phyloP scores from a whole-genome alignment of 2,329 filamentous ascomycete genomes.

The Pseudonectria foliicola region DNA sequence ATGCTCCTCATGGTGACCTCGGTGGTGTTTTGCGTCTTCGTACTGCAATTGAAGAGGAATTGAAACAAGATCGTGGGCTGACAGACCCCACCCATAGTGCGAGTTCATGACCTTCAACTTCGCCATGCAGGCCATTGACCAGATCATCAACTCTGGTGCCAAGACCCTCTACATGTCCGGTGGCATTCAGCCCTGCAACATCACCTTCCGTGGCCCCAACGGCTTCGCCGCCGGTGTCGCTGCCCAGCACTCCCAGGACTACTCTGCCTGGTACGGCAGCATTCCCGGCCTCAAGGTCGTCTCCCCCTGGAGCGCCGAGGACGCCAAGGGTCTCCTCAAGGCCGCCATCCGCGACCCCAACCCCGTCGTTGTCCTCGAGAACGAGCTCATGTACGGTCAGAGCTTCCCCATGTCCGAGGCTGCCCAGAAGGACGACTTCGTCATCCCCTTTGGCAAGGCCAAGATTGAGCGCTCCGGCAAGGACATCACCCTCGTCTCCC shows the following conservation, averaged over 20 bases:
- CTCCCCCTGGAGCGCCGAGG: slow-evolving; percentile 90
- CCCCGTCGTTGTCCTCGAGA: slow-evolving; percentile 86
- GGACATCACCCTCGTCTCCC: slow-evolving; percentile 89
- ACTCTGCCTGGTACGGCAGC: slow-evolving; percentile 97
- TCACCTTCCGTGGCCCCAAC: slow-evolving; percentile 98
- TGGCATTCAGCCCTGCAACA: slow-evolving; percentile 98
- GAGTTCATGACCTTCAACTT: slow-evolving; percentile 99
- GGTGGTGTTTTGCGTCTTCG: too few relatives aligned
- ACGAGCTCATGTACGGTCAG: slow-evolving; percentile 88
- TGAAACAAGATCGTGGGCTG: too few relatives aligned
- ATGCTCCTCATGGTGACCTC: slow-evolving; percentile 1
- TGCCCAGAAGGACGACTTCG: slow-evolving; percentile 92
- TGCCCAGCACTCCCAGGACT: slow-evolving; percentile 98
- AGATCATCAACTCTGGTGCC: slow-evolving; percentile 97
- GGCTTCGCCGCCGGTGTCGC: slow-evolving; percentile 93
- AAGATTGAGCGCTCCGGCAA: slow-evolving; percentile 97
- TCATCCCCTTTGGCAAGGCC: slow-evolving; percentile 95
- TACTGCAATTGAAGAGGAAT: too few relatives aligned
- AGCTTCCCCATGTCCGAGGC: slow-evolving; percentile 96
- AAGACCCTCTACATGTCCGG: slow-evolving; percentile 99
- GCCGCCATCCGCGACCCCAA: slow-evolving; percentile 97
- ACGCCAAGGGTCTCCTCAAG: slow-evolving; percentile 96
- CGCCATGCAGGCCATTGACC: slow-evolving; percentile 99
- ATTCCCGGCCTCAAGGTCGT: slow-evolving; percentile 98
- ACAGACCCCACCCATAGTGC: slow-evolving; percentile 48